Base-by-base conservation (phyloP, 2,329 filamentous ascomycete species). In the Xylariaceae sp. region DNA sequence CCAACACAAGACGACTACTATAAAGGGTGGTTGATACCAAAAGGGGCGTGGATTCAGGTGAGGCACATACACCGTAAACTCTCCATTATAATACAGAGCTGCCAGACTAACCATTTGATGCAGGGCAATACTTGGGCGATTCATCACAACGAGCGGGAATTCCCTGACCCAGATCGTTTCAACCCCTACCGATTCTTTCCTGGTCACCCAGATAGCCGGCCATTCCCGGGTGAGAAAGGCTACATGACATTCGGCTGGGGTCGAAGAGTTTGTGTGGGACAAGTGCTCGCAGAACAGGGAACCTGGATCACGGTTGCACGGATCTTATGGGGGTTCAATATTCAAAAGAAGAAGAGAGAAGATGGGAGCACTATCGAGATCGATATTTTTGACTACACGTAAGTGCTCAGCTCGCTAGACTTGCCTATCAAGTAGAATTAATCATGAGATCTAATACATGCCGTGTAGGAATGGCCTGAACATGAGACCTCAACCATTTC, bases 241-340 rank as follows among this genome's bases (percentile, higher is more conserved):
- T 75, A 77, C 55, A 77, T 77, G 71, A 75, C 75, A 2, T 78
- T 79, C 55, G 76, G 76, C 21, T 79, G 75, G 72, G 77, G 77
- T 6, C 67, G 76, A 3, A 61, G 76, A 5, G 72, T 76, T 3
- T 80, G 76, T 57, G 71, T 69, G 36, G 76, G 77, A 21, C 60
- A 77, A 55, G 73, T 69, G 2, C 63, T 83, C 16, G 79, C 79
- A 2, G 79, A 83, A 60, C 76, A 80, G 55, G 76, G 78, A 5
- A 76, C 76, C 0, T 82, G 76, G 69, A 72, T 82, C 54, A 79
- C 74, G 0, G 67, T 82, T 36, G 74, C 76, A 7, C 64, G 79
- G 12, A 55, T 82, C 22, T 64, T 83, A 6, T 82, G 79, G 76
- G 77, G 69, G 0, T 83, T 81, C 55, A 67, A 69, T 44, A 73